Evolutionary conservation across 202 grass and related monocot genomes (phyloP).

Genomic region (Sporobolus alterniflorus): DNA sequence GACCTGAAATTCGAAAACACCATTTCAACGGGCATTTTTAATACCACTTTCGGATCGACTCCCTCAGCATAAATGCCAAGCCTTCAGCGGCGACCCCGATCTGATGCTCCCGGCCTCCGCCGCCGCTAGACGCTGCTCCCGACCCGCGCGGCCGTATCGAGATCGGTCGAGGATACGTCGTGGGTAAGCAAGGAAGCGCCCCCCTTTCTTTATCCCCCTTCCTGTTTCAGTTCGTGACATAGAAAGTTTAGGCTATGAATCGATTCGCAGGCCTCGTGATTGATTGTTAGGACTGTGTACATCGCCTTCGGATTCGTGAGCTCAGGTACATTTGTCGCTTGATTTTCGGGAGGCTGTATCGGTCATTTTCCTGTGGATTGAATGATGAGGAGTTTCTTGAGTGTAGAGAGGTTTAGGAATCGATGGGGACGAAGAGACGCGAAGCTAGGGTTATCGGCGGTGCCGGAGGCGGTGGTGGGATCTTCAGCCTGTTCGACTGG

Average conservation of each 20-base stretch:
- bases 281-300: neutral
- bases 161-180: neutral
- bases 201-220: neutral
- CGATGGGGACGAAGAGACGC: conserved; percentile 68
- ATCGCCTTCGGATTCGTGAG: neutral
- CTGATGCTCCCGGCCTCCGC: conserved; percentile 30
- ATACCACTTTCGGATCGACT: conserved; percentile 31
- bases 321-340: neutral
- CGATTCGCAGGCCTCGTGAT: neutral
- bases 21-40: conserved; percentile 34
- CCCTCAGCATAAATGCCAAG: conserved; percentile 31
- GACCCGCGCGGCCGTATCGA: neutral
- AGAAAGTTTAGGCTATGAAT: neutral
- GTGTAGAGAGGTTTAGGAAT: neutral
- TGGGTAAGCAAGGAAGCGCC: conserved; percentile 10
- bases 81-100: conserved; percentile 33
- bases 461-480: conserved; percentile 49
- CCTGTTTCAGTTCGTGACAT: neutral
- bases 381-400: conserved; percentile 13
- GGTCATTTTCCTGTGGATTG: neutral
- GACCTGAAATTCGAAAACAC: conserved; percentile 31
- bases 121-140: conserved; percentile 21
- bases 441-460: conserved; percentile 30
- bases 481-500: conserved; percentile 87
- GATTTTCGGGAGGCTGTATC: conserved; percentile 27